phyloP scores from a whole-genome alignment of 192 early-diverging fungal genomes.

The Spinellus fusiger region DNA sequence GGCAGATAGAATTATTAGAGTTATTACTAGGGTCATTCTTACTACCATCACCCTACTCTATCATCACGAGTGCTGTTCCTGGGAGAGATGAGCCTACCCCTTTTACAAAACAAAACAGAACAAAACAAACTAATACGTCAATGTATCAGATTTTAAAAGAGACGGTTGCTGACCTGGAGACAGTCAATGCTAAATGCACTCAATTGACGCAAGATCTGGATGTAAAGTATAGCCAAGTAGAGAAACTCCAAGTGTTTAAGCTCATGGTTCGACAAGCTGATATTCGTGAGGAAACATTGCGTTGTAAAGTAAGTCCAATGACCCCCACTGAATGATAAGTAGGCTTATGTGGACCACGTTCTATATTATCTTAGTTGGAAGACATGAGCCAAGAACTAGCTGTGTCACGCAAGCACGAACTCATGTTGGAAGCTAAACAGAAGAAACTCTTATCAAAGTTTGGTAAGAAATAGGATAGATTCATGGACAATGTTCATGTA shows the following conservation, averaged over 20 bases:
- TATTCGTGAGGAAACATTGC: conserved; percentile 17
- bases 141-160: conserved; percentile 16
- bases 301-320: conserved; percentile 11
- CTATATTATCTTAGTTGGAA: conserved; percentile 36
- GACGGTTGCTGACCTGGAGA: conserved; percentile 22
- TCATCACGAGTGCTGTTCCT: too few relatives aligned
- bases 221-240: conserved; percentile 19
- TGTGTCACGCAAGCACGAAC: conserved; percentile 28
- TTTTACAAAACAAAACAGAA: too few relatives aligned
- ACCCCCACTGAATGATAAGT: neutral
- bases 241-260: conserved; percentile 24
- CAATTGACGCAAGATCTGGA: conserved; percentile 24
- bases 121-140: neutral
- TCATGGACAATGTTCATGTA: neutral
- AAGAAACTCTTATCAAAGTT: conserved; percentile 36
- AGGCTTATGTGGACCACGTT: too few relatives aligned
- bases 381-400: conserved; percentile 37
- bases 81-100: too few relatives aligned
- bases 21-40: too few relatives aligned
- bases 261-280: conserved; percentile 23
- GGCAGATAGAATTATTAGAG: too few relatives aligned
- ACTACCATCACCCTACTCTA: too few relatives aligned
- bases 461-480: conserved; percentile 21
- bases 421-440: conserved; percentile 29
- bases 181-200: conserved; percentile 13